Evolutionary conservation across 2,329 filamentous ascomycete species (phyloP).

Genomic region (Botrytis hyacinthi): DNA sequence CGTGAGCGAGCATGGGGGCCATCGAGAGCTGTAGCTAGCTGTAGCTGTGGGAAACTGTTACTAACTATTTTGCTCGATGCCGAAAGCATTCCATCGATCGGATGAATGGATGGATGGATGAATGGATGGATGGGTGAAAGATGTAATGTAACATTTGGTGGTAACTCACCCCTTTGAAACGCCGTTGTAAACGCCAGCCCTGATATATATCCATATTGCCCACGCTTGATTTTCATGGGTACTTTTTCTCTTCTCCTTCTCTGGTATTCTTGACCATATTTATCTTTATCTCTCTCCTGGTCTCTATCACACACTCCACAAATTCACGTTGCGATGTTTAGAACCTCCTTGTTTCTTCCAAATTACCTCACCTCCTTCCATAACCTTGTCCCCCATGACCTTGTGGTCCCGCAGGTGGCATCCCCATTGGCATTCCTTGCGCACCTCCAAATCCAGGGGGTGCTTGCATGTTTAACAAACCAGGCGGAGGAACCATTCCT

Average conservation of each 20-base stretch:
- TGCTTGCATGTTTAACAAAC: slow-evolving; percentile 30
- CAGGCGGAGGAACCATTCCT: slow-evolving; percentile 8
- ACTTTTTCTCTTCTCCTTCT: background rate
- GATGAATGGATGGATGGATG: background rate
- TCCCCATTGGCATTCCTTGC: slow-evolving; percentile 31
- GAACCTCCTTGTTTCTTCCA: background rate
- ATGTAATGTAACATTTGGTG: background rate
- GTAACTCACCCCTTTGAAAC: slow-evolving; percentile 14
- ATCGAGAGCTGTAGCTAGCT: too few species aligned
- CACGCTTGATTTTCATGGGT: slow-evolving; percentile 3
- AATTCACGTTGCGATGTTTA: background rate
- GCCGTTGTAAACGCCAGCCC: background rate
- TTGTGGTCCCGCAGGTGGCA: slow-evolving; percentile 32
- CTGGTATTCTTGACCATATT: too few species aligned
- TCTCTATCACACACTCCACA: background rate
- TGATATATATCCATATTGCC: slow-evolving; percentile 6
- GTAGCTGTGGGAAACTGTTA: background rate
- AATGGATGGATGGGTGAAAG: background rate
- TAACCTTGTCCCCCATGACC: slow-evolving; percentile 27
- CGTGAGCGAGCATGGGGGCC: background rate
- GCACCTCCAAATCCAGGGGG: slow-evolving; percentile 35
- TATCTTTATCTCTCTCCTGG: too few species aligned
- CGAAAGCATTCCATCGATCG: background rate
- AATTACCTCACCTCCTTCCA: slow-evolving; percentile 6
- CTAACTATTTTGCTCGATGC: background rate